Evolutionary conservation across 768 basidiomycete genomes (phyloP).

Genomic region (Megacollybia marginata): DNA sequence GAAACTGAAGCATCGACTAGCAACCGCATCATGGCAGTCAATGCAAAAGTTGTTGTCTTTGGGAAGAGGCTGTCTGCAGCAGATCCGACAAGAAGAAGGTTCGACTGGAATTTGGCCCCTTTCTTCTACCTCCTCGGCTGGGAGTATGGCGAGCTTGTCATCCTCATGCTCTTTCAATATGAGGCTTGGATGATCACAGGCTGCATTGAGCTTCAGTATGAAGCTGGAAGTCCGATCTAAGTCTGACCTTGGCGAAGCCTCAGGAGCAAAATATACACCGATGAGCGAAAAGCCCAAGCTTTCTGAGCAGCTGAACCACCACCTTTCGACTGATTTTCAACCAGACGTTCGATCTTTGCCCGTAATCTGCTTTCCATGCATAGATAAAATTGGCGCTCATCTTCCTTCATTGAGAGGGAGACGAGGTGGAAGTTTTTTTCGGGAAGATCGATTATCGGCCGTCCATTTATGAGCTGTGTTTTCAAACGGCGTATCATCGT

Average conservation of each 20-base stretch:
- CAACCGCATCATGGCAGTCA: no score
- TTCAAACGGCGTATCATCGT: background rate
- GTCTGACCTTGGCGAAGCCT: background rate
- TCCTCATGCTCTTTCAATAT: background rate
- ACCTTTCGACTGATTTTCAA: background rate
- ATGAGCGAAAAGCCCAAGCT: background rate
- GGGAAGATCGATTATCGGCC: background rate
- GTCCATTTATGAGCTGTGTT: background rate
- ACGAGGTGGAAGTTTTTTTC: background rate
- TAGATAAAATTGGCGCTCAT: background rate
- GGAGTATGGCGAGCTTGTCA: background rate
- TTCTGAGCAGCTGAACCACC: background rate
- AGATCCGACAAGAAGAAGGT: no score
- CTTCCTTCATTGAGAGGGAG: background rate
- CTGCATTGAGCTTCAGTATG: background rate
- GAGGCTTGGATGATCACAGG: background rate
- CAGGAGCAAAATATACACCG: background rate
- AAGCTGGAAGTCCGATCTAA: background rate
- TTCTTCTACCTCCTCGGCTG: background rate
- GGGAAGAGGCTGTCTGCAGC: no score
- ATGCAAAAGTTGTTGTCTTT: no score
- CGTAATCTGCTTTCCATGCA: background rate
- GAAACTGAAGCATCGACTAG: no score
- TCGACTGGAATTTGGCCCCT: no score
- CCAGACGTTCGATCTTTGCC: background rate